These are phyloP conservation scores for Bryum argenteum DNA, from an alignment of 225 moss, liverwort and hornwort genomes.

Conservation along the genomic window DNA sequence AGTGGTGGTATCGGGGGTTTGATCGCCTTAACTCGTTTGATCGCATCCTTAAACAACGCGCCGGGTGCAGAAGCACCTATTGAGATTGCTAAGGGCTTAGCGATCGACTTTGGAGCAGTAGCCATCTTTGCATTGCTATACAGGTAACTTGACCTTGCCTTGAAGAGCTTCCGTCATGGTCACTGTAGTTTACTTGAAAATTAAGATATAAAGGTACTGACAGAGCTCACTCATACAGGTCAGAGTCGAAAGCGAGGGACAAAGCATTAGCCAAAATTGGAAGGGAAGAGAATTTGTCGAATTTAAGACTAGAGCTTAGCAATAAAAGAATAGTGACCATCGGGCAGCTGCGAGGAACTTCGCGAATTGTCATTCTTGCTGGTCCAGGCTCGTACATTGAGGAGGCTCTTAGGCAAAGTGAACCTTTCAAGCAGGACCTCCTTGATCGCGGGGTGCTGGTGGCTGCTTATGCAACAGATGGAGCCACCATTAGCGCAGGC, in stretches of 20 bases:
- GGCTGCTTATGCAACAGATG: slow-evolving; percentile 84
- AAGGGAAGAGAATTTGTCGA: slow-evolving; percentile 84
- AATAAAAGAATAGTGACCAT: slow-evolving; percentile 77
- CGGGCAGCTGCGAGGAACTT: slow-evolving; percentile 73
- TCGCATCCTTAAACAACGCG: slow-evolving; percentile 70
- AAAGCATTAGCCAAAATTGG: slow-evolving; percentile 72
- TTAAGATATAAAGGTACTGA: slow-evolving; percentile 16
- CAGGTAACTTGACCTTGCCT: slow-evolving; percentile 39
- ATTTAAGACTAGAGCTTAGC: slow-evolving; percentile 77
- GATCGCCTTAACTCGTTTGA: slow-evolving; percentile 70
- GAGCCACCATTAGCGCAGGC: slow-evolving; percentile 43
- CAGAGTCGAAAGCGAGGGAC: slow-evolving; percentile 75
- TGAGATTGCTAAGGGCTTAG: slow-evolving; percentile 78
- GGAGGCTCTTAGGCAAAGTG: slow-evolving; percentile 68
- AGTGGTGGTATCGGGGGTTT: slow-evolving; percentile 80
- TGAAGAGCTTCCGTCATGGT: slow-evolving; percentile 3
- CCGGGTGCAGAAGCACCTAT: slow-evolving; percentile 64
- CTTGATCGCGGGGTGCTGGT: slow-evolving; percentile 88
- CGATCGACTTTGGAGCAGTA: slow-evolving; percentile 84
- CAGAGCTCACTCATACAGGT: slow-evolving; percentile 44
- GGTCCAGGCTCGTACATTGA: slow-evolving; percentile 69
- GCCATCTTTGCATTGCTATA: slow-evolving; percentile 73
- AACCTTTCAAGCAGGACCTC: slow-evolving; percentile 62
- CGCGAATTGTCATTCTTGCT: slow-evolving; percentile 84
- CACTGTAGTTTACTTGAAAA: background rate